Conservation (phyloP, 495 filamentous ascomycete genomes). For the Hypoxylon trugodes region DNA sequence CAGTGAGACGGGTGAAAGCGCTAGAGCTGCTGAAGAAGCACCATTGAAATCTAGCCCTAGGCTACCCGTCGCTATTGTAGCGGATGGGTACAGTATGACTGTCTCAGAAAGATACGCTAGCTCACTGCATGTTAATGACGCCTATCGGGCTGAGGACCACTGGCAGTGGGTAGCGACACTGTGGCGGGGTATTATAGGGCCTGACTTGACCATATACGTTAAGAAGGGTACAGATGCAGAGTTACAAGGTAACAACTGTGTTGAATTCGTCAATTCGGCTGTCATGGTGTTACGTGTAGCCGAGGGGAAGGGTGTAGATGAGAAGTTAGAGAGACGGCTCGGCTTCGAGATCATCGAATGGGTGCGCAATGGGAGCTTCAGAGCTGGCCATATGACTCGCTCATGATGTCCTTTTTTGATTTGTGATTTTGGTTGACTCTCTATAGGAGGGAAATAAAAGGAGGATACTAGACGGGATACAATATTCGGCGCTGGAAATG, state of each 20-base stretch:
- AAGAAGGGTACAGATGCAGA: constrained; percentile 42
- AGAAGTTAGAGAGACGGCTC: constrained; percentile 72
- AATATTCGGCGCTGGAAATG: constrained; percentile 1
- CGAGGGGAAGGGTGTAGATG: constrained; percentile 60
- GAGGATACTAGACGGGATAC: not conserved
- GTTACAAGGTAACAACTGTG: constrained; percentile 49
- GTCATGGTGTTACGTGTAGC: constrained; percentile 51
- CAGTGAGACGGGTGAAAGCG: constrained; percentile 4
- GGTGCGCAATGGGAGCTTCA: constrained; percentile 61
- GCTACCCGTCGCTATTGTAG: constrained; percentile 75
- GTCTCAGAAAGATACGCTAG: constrained; percentile 77
- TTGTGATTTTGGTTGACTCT: not conserved
- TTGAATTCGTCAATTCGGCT: constrained; percentile 62
- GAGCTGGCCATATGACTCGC: constrained; percentile 13
- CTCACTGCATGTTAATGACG: constrained; percentile 75
- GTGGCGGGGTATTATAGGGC: constrained; percentile 86
- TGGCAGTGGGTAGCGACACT: constrained; percentile 99
- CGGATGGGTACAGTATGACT: constrained; percentile 75
- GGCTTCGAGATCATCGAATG: constrained; percentile 88
- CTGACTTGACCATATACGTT: constrained; percentile 85
- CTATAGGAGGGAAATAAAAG: not conserved
- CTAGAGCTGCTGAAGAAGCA: constrained; percentile 1
- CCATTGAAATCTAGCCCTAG: constrained; percentile 7
- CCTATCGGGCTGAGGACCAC: constrained; percentile 84
- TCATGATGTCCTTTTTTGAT: not conserved